Evolutionary conservation across 2,329 filamentous ascomycete species (phyloP), one percentile per base, ranked within the genome.

Genomic region (Exophiala alcalophila): DNA sequence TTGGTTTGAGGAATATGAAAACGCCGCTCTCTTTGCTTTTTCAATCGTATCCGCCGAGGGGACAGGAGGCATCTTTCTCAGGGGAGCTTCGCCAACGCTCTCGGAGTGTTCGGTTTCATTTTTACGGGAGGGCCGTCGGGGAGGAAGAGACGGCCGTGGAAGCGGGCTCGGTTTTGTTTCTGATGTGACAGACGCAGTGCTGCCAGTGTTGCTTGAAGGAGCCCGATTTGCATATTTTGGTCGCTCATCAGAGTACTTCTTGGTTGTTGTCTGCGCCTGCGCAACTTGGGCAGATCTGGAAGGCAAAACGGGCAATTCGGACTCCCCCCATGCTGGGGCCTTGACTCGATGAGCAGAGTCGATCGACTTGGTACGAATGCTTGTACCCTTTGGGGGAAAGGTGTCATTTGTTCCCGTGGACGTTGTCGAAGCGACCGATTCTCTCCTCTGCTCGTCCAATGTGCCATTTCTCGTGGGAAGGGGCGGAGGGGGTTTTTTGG

Each of bases 321-420:
- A 60, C 34, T 76, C 71, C 47, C 77, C 75, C 62, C 73, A 82
- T 32, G 72, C 71, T 7, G 79, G 78, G 4, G 78, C 74, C 54
- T 71, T 70, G 33, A 75, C 62, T 29, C 66, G 62, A 44, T 63
- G 60, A 16, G 61, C 53, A 25, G 59, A 62, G 16, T 62, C 57
- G 16, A 49, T 60, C 25, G 55, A 58, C 35, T 56, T 56, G 20
- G 48, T 51, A 14, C 55, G 44, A 29, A 39, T 44, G 15, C 50
- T 38, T 9, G 43, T 44, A 7, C 42, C 41, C 21, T 14, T 40
- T 26, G 47, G 40, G n/a, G 43, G 35, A 9, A 18, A 26, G n/a
- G 30, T 37, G 26, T 62, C 61, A 24, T 62, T 67, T 16, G 68
- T 64, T 36, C 66, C 68, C 25, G 66, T 67, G 2, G 74, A 76